These are phyloP conservation scores for Desmodesmus armatus DNA, from an alignment of 139 green algal genomes.

Conservation along the genomic window DNA sequence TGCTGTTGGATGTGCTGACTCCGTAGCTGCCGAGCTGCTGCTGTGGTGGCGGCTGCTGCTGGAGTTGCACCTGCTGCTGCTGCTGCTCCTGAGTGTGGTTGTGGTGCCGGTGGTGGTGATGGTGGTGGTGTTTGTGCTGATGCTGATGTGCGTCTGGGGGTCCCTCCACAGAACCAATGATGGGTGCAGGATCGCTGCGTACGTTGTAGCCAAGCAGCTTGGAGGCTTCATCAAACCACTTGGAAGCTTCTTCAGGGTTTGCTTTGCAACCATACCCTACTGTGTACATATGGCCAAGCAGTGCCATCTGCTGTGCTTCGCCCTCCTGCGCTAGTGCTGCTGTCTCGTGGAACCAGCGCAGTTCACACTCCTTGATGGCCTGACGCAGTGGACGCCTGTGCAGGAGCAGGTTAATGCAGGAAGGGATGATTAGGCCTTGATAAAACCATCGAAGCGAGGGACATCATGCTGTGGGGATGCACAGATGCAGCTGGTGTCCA, in stretches of 20 bases:
- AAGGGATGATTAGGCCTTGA: too few relatives aligned
- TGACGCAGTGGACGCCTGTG: slow-evolving; percentile 20
- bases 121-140: not conserved
- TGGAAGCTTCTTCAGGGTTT: slow-evolving; percentile 17
- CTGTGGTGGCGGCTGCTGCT: slow-evolving; percentile 7
- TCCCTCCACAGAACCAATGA: not conserved
- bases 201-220: slow-evolving; percentile 41
- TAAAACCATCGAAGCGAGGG: too few relatives aligned
- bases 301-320: slow-evolving; percentile 28
- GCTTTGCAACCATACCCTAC: slow-evolving; percentile 34
- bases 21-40: too few relatives aligned
- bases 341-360: slow-evolving; percentile 41
- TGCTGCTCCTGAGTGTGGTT: not conserved
- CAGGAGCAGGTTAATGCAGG: too few relatives aligned
- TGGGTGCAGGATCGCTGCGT: not conserved
- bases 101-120: not conserved
- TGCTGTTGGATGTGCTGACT: too few relatives aligned
- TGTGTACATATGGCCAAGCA: slow-evolving; percentile 39
- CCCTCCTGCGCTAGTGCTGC: slow-evolving; percentile 10
- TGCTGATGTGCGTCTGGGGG: slow-evolving; percentile 5
- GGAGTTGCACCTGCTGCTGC: not conserved
- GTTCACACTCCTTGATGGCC: slow-evolving; percentile 35
- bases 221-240: slow-evolving; percentile 36
- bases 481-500: too few relatives aligned
- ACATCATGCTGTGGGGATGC: too few relatives aligned